A percentile compares a stretch with the other conserved stretches of the same genome.
phyloP scores from a whole-genome alignment of 2,329 filamentous ascomycete species.

The Arthrobotrys conoides region DNA sequence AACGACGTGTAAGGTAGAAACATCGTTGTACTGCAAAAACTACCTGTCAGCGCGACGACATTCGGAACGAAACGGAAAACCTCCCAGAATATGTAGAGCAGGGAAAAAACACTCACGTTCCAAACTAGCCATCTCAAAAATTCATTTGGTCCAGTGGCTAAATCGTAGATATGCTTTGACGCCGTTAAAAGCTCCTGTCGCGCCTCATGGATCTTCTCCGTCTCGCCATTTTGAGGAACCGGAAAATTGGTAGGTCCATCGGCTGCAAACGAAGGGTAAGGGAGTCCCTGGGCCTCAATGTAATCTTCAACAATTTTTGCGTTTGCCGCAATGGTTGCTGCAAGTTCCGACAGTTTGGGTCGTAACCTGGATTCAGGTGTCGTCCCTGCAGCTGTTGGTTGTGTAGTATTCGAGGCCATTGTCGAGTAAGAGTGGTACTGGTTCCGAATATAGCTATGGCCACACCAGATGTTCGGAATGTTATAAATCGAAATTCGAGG shows the following conservation, averaged over 20 bases:
- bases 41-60: background rate
- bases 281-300: constrained; percentile 50
- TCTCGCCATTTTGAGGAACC: constrained; percentile 43
- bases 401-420: constrained; percentile 31
- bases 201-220: constrained; percentile 50
- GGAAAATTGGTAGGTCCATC: constrained; percentile 57
- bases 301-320: constrained; percentile 61
- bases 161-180: constrained; percentile 57
- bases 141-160: constrained; percentile 53
- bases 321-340: constrained; percentile 59
- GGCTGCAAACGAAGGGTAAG: constrained; percentile 57
- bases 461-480: constrained; percentile 8
- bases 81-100: background rate
- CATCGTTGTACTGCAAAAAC: constrained; percentile 46
- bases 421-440: constrained; percentile 18
- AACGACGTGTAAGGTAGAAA: constrained; percentile 49
- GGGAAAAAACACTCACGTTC: constrained; percentile 42
- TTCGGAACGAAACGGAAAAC: background rate
- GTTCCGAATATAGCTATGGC: background rate
- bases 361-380: constrained; percentile 34
- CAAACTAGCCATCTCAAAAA: constrained; percentile 59
- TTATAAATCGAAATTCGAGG: constrained; percentile 16
- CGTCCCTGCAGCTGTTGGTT: constrained; percentile 27
- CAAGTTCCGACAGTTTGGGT: constrained; percentile 61
- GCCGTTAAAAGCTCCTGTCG: constrained; percentile 56